Base-by-base conservation (phyloP, 2,329 filamentous ascomycete genomes). In the Aspergillus candidus region DNA sequence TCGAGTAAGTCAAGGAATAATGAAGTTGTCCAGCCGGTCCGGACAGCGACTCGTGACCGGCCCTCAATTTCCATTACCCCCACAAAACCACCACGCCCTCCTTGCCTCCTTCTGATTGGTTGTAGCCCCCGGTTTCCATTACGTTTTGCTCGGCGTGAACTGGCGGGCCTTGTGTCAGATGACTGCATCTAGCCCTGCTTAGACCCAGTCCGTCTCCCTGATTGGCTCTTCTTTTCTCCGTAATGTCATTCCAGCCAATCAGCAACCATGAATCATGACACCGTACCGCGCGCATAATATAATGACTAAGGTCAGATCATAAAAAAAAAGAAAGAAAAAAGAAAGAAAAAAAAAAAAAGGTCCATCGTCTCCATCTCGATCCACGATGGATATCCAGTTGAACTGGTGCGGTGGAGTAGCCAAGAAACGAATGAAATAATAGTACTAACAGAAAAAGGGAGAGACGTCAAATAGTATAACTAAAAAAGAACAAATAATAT, bases 101-200 rank as follows among this genome's bases (percentile, higher is more conserved):
- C 34, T 38, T 40, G 38, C 34, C 38, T 11, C 31, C 17, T 12
- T 40, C 22, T 54, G 36, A 67, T 66, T 68, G 64, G 64, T 34
- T 38, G 14, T 2, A 6, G 1, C 1, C 4, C 11, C n/a, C 32
- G 43, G 53, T 66, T 67, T 67, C 59, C 62, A 49, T 68, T 68
- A 67, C 63, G 64, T 66, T 54, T 59, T 42, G 53, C 49, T 49
- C 49, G 41, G 36, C 44, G 30, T 29, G 27, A 31, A 53, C 42
- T 53, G 54, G 47, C 46, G 39, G 22, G 37, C 35, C 44, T 18
- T 43, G 35, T 48, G 59, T 66, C 63, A 66, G 60, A 63, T 66
- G 63, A 66, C 57, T 43, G 41, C 13, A 13, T 27, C 22, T 27
- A 27, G 22, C 22, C 22, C 22, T 27, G 22, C 6, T 6, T 4